Evolutionary conservation across 2,329 filamentous ascomycete genomes (phyloP).

Genomic region (Exophiala spinifera): DNA sequence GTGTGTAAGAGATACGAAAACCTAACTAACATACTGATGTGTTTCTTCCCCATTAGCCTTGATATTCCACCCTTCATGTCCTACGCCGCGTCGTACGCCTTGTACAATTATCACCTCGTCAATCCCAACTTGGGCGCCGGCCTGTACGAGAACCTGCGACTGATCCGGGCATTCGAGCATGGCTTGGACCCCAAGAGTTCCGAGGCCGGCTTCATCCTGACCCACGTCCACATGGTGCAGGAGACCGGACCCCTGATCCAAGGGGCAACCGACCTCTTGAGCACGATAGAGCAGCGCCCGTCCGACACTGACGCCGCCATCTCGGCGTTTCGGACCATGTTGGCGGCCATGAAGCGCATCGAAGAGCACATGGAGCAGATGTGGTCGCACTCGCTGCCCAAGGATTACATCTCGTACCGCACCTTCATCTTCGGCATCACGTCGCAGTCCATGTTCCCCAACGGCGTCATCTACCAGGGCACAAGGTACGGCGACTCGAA

Average conservation of each 20-base stretch:
- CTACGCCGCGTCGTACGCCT: slow-evolving; percentile 63
- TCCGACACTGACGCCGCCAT: slow-evolving; percentile 7
- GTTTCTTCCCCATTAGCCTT: too few relatives aligned
- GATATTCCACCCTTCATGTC: slow-evolving; percentile 94
- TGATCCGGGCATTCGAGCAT: slow-evolving; percentile 87
- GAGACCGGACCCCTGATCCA: slow-evolving; percentile 75
- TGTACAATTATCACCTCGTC: slow-evolving; percentile 63
- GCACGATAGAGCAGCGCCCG: slow-evolving; percentile 44
- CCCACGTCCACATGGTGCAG: slow-evolving; percentile 92
- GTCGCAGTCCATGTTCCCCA: slow-evolving; percentile 87
- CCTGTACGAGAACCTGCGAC: slow-evolving; percentile 63
- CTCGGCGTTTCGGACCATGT: slow-evolving; percentile 58
- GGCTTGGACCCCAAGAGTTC: slow-evolving; percentile 83
- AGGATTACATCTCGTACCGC: slow-evolving; percentile 82
- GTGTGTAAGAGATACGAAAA: too few relatives aligned
- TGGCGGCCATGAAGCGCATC: slow-evolving; percentile 64
- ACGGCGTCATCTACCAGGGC: slow-evolving; percentile 86
- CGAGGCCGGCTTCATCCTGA: slow-evolving; percentile 93
- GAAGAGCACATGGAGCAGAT: slow-evolving; percentile 84
- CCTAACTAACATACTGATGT: too few relatives aligned
- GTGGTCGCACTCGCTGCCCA: slow-evolving; percentile 85
- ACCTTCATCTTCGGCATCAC: slow-evolving; percentile 98
- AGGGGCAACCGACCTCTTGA: slow-evolving; percentile 66
- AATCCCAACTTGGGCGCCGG: slow-evolving; percentile 43
- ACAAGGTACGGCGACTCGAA: slow-evolving; percentile 59